A percentile compares a stretch with the other conserved stretches of the same genome.
Evolutionary conservation across 2,329 filamentous ascomycete species (phyloP).

Genomic region (Xylaria digitata): DNA sequence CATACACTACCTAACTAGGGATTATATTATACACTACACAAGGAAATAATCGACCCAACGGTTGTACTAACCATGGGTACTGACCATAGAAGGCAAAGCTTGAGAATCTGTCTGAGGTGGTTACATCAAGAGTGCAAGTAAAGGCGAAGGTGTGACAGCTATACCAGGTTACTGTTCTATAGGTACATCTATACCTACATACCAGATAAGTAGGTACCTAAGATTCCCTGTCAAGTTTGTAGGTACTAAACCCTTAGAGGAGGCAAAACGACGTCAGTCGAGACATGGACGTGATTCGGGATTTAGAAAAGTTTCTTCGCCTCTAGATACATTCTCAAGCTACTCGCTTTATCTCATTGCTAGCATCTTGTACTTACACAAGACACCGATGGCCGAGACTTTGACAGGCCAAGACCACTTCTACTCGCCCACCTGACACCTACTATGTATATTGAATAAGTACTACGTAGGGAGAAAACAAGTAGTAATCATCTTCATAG

Average conservation of each 20-base stretch:
- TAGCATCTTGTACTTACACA: background rate
- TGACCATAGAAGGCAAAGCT: background rate
- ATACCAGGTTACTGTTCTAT: too few relatives aligned
- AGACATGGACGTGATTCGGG: constrained; percentile 13
- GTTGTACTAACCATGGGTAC: background rate
- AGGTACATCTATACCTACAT: too few relatives aligned
- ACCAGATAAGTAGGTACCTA: background rate
- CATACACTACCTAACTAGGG: too few relatives aligned
- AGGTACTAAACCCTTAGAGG: background rate
- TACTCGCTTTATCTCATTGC: background rate
- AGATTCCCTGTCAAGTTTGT: constrained; percentile 1
- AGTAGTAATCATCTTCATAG: too few relatives aligned
- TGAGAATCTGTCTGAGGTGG: too few relatives aligned
- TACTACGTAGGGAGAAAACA: too few relatives aligned
- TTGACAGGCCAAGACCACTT: background rate
- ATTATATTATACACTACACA: background rate
- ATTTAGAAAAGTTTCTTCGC: background rate
- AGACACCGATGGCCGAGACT: background rate
- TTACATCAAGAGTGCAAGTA: too few relatives aligned
- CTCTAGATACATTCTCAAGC: background rate
- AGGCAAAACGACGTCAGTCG: constrained; percentile 28
- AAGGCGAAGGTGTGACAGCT: too few relatives aligned
- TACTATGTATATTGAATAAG: background rate
- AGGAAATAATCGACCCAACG: background rate
- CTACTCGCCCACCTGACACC: background rate